These are phyloP conservation scores for Saccharomyces hybrid DNA, from an alignment of 1,139 yeast species.

Conservation along the genomic window DNA sequence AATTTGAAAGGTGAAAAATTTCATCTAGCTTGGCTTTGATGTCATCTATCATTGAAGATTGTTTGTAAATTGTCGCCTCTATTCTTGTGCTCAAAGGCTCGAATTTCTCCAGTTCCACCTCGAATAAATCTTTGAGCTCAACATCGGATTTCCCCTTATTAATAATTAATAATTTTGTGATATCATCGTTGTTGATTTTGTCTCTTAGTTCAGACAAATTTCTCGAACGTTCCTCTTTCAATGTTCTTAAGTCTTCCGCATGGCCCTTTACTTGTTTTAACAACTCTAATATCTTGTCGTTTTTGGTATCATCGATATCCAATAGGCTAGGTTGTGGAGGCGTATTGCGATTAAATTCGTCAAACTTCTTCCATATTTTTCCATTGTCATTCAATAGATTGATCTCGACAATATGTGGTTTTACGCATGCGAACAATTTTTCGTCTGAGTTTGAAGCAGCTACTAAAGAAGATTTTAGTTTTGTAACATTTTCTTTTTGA, in stretches of 20 bases:
- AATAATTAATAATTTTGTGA: constrained; percentile 65
- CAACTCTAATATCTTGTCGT: constrained; percentile 26
- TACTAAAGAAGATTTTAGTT: constrained; percentile 41
- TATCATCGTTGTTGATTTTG: constrained; percentile 75
- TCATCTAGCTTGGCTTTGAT: constrained; percentile 53
- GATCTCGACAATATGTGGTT: constrained; percentile 34
- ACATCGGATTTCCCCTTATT: constrained; percentile 52
- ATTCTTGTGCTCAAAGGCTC: constrained; percentile 60
- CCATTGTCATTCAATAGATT: constrained; percentile 32
- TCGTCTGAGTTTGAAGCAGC: constrained; percentile 66
- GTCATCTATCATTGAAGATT: constrained; percentile 47
- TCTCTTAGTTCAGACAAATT: constrained; percentile 60
- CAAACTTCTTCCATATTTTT: constrained; percentile 28
- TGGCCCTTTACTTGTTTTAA: constrained; percentile 37
- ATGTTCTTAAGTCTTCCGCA: constrained; percentile 43
- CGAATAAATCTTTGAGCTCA: constrained; percentile 58
- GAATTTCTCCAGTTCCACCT: constrained; percentile 71
- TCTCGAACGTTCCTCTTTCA: constrained; percentile 53
- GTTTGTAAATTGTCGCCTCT: constrained; percentile 60
- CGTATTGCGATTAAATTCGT: constrained; percentile 17
- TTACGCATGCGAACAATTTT: constrained; percentile 41
- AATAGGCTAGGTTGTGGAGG: constrained; percentile 43
- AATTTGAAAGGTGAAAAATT: constrained; percentile 40
- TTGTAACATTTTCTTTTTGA: constrained; percentile 27
- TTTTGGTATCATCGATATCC: constrained; percentile 50